Percentiles rank a stretch among this genome's conserved stretches.
phyloP scores from a whole-genome alignment of 176 grass and related monocot genomes.

The Aegilops bicornis region DNA sequence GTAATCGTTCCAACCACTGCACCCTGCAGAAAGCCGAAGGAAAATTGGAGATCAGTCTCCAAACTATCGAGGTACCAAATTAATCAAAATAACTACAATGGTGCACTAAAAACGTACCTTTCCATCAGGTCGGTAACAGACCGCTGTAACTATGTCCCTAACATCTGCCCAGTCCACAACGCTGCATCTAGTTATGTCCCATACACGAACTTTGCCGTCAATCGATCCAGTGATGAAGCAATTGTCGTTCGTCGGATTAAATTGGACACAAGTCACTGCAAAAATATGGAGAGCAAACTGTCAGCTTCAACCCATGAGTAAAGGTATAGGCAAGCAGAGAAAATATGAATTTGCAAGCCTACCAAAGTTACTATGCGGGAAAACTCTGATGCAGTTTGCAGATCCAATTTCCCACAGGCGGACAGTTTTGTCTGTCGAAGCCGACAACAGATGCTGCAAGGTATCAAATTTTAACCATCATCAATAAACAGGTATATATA shows the following conservation, averaged over 20 bases:
- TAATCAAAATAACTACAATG: neutral
- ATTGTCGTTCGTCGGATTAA: slow-evolving; percentile 62
- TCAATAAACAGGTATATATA: neutral
- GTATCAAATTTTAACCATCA: slow-evolving; percentile 26
- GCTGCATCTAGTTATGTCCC: slow-evolving; percentile 60
- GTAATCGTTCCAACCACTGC: slow-evolving; percentile 68
- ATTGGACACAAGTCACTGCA: slow-evolving; percentile 93
- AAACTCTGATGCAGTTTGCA: slow-evolving; percentile 60
- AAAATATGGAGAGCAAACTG: slow-evolving; percentile 9
- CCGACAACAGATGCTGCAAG: slow-evolving; percentile 74
- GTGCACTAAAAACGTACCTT: slow-evolving; percentile 54
- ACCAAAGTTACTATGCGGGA: slow-evolving; percentile 84
- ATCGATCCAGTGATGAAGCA: slow-evolving; percentile 92
- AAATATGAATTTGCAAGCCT: slow-evolving; percentile 19
- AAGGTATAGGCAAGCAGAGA: neutral
- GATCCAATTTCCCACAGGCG: slow-evolving; percentile 84
- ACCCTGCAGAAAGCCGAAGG: slow-evolving; percentile 30
- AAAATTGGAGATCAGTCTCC: slow-evolving; percentile 18
- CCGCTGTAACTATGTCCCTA: slow-evolving; percentile 81
- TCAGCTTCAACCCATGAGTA: slow-evolving; percentile 23
- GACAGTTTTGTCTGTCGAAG: slow-evolving; percentile 86
- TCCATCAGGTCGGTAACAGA: slow-evolving; percentile 76
- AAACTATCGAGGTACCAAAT: neutral
- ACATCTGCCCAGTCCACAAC: slow-evolving; percentile 84
- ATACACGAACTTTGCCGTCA: slow-evolving; percentile 96